A percentile compares a stretch with the other conserved stretches of the same genome.
phyloP scores from a whole-genome alignment of 2,329 filamentous ascomycete species.

The Colletotrichum sp. region DNA sequence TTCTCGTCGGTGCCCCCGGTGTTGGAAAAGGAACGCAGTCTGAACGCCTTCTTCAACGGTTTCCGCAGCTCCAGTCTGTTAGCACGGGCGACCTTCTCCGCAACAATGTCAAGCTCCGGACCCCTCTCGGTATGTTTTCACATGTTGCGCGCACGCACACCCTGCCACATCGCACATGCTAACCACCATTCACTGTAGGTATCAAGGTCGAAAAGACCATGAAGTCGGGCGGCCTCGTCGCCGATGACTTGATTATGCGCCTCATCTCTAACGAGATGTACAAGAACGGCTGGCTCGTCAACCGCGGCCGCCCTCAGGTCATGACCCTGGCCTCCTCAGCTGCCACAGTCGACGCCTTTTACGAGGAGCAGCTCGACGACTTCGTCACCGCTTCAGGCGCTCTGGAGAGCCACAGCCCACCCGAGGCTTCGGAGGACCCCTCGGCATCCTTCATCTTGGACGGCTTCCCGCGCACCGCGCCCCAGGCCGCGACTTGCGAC shows the following conservation, averaged over 20 bases:
- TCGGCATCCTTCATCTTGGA: constrained; percentile 92
- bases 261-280: constrained; percentile 91
- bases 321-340: constrained; percentile 56
- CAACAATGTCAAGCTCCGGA: constrained; percentile 89
- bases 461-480: constrained; percentile 88
- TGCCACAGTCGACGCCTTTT: constrained; percentile 38
- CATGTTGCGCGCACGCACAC: not conserved
- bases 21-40: constrained; percentile 98
- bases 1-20: constrained; percentile 93
- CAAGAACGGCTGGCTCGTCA: constrained; percentile 79
- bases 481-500: constrained; percentile 81
- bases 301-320: constrained; percentile 48
- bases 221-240: constrained; percentile 86
- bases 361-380: constrained; percentile 38
- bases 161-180: not conserved
- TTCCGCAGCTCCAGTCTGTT: constrained; percentile 87
- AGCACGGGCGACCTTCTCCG: constrained; percentile 93
- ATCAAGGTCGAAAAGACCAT: constrained; percentile 91
- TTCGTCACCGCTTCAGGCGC: constrained; percentile 45
- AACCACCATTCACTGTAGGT: constrained; percentile 54
- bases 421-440: constrained; percentile 68
- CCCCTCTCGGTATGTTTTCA: constrained; percentile 73
- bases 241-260: constrained; percentile 88
- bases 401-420: constrained; percentile 40
- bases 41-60: constrained; percentile 83